These are phyloP conservation scores for Protomyces inundatus DNA, from an alignment of 1,139 yeast species.

Conservation along the genomic window DNA sequence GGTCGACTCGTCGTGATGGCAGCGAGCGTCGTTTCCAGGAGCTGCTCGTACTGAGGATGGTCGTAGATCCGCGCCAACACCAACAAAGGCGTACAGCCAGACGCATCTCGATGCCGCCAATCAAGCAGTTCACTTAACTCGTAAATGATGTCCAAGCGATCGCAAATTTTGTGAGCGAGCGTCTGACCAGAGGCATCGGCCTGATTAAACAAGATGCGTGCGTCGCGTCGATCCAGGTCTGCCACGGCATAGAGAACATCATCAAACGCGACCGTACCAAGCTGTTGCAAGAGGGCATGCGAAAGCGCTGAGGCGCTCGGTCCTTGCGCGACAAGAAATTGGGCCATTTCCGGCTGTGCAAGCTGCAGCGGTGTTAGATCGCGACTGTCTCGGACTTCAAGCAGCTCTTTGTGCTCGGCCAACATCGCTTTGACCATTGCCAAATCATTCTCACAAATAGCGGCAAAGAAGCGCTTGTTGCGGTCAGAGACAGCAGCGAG, in stretches of 20 bases:
- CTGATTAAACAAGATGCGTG: constrained; percentile 48
- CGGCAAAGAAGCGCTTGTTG: constrained; percentile 54
- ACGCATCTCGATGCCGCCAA: constrained; percentile 66
- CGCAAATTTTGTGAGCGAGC: constrained; percentile 69
- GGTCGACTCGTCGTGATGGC: constrained; percentile 33
- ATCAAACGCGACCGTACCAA: not conserved
- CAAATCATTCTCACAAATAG: constrained; percentile 39
- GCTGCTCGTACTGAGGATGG: constrained; percentile 53
- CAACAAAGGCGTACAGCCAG: constrained; percentile 75
- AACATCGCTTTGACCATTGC: constrained; percentile 25
- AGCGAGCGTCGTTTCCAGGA: constrained; percentile 49
- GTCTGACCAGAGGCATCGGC: constrained; percentile 52
- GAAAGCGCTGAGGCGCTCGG: constrained; percentile 4
- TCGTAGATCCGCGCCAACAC: constrained; percentile 77
- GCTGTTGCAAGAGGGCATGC: not conserved
- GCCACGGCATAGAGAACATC: not conserved
- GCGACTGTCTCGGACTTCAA: constrained; percentile 27
- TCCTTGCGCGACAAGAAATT: constrained; percentile 2
- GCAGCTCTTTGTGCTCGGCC: constrained; percentile 26
- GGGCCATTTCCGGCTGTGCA: constrained; percentile 1
- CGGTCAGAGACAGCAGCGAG: constrained; percentile 46
- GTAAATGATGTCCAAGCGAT: constrained; percentile 51
- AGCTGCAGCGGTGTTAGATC: constrained; percentile 9
- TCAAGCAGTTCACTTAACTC: constrained; percentile 54
- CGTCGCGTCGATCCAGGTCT: constrained; percentile 40